Base-by-base conservation (phyloP, 2,329 filamentous ascomycete genomes). In the Leptographium wingfieldii region DNA sequence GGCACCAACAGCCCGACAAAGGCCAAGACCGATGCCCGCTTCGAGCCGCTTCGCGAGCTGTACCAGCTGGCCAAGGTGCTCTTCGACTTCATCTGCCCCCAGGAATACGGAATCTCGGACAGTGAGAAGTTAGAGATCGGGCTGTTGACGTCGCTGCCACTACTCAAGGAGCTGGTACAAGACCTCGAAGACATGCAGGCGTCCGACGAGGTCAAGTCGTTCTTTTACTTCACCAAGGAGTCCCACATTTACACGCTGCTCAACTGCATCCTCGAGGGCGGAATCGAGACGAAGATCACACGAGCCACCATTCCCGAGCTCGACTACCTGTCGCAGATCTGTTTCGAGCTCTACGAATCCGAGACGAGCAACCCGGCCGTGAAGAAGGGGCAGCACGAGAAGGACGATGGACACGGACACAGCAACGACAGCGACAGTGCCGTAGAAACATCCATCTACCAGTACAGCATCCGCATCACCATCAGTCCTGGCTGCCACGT, bases 191-290 rank as follows among this genome's bases (percentile, higher is more conserved):
- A 97, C 73, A 90, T 97, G 73, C 94, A 99, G 73, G 92, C 94
- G 3, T 95, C 90, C 0, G 87, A 92, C 58, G 89, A 95, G 65
- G 91, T 92, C 53, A 96, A 96, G 70, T 92, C 88, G 1, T 97
- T 97, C 77, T 90, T 97, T 74, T 99, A 99, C 76, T 99, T 99
- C 73, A 99, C 94, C 64, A 99, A 99, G 73, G 94, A 99, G 73
- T 96, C 90, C 0, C 94, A 99, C 71, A 96, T 99, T 64, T 99
- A 99, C 75, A 99, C 94, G 5, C 81, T 99, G 5, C 82, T 99
- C 61, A 99, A 99, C 72, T 97, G 92, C 71, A 97, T 99, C 66
- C 82, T 99, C 31, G 94, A 99, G 72, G 94, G 95, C 62, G 95
- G 94, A 35, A 89, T 99, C 65, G 88, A 95, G 69, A 96, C 92